Conservation (phyloP, 345 rosid genomes). For the Euphorbia peplus region DNA sequence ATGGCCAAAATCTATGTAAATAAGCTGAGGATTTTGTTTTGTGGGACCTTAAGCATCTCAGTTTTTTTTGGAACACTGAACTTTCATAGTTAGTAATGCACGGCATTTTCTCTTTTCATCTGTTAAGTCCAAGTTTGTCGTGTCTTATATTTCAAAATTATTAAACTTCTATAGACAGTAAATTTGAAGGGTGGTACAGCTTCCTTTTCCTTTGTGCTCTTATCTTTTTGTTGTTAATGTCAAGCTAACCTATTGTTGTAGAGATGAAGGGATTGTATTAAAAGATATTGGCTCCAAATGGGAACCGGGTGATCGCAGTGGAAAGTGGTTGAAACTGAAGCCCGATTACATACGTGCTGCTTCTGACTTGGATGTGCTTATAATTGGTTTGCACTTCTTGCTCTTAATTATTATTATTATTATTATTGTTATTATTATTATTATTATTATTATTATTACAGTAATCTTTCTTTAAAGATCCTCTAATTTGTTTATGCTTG, state of each 20-base stretch:
- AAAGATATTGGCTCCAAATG: constrained; percentile 92
- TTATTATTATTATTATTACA: constrained; percentile 9
- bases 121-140: background rate
- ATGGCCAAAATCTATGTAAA: background rate
- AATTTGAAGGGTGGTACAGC: background rate
- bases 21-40: background rate
- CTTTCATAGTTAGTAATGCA: background rate
- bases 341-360: constrained; percentile 83
- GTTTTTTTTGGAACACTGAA: background rate
- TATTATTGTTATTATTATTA: too few relatives aligned
- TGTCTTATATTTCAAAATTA: background rate
- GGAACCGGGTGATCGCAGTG: constrained; percentile 98
- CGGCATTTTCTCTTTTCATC: background rate
- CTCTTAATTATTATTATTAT: constrained; percentile 6
- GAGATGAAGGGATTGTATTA: constrained; percentile 87
- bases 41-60: background rate
- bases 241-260: constrained; percentile 18
- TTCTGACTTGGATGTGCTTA: constrained; percentile 92
- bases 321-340: constrained; percentile 95
- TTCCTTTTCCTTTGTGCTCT: background rate
- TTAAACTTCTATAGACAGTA: background rate
- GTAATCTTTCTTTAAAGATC: constrained; percentile 9
- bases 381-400: constrained; percentile 58
- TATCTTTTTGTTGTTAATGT: background rate
- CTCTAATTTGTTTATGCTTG: constrained; percentile 12